Percentiles rank a stretch among this genome's conserved stretches.
Evolutionary conservation across 352 stramenopile species (phyloP).

Genomic region (Pythium dissotocum): DNA sequence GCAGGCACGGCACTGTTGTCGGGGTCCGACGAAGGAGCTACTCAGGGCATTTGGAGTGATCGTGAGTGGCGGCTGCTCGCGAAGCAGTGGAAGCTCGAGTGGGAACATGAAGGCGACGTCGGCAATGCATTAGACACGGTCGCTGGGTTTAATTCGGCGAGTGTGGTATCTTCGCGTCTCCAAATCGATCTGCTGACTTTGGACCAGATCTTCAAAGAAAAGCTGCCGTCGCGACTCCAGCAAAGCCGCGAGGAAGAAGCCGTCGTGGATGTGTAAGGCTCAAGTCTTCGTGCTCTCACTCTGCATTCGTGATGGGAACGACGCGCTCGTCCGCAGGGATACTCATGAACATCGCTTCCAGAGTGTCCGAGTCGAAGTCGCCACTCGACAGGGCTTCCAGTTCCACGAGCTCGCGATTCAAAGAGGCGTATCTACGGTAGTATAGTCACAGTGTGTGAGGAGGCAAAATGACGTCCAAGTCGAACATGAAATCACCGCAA

Average conservation of each 20-base stretch:
- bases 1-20: background rate
- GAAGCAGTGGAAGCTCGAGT: constrained; percentile 33
- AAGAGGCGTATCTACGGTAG: constrained; percentile 36
- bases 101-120: constrained; percentile 34
- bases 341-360: constrained; percentile 50
- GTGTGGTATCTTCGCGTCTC: constrained; percentile 25
- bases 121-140: constrained; percentile 32
- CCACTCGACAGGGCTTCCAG: constrained; percentile 43
- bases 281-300: background rate
- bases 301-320: background rate
- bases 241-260: constrained; percentile 72
- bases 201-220: constrained; percentile 77
- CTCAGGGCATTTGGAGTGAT: constrained; percentile 27
- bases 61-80: constrained; percentile 29
- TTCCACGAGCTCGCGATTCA: constrained; percentile 40
- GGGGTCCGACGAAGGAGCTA: background rate
- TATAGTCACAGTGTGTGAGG: background rate
- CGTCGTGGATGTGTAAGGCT: constrained; percentile 62
- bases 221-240: constrained; percentile 61
- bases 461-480: background rate
- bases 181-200: constrained; percentile 40
- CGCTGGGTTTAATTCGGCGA: constrained; percentile 30
- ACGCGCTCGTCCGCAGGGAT: constrained; percentile 45
- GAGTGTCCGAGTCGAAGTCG: constrained; percentile 33
- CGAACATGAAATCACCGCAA: background rate